phyloP scores from a whole-genome alignment of 345 rosid species.

The Eucalyptus pauciflora region DNA sequence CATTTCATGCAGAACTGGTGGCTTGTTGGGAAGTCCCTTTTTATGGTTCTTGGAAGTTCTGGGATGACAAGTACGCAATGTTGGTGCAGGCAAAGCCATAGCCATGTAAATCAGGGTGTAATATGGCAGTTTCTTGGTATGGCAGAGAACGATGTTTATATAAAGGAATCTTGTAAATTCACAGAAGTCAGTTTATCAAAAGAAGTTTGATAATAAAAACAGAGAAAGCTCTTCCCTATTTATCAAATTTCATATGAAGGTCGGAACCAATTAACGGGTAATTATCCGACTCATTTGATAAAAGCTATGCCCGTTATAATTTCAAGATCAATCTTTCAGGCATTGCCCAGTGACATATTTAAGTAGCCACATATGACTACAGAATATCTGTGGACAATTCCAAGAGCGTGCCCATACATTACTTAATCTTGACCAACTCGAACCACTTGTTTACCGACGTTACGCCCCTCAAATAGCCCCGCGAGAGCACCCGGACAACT shows the following conservation, averaged over 20 bases:
- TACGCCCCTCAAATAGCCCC: conserved; percentile 7
- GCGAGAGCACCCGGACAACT: not conserved
- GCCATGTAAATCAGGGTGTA: not conserved
- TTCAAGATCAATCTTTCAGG: not conserved
- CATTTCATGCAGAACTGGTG: not conserved
- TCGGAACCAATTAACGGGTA: not conserved
- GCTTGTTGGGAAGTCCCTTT: not conserved
- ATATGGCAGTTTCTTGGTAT: not conserved
- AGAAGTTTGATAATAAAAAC: not conserved
- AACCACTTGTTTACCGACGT: conserved; percentile 14
- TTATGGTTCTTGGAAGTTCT: not conserved
- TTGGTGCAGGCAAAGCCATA: not conserved
- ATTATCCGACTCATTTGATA: not conserved
- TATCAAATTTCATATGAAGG: not conserved
- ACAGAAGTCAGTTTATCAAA: not conserved
- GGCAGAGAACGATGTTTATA: not conserved
- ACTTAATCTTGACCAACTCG: conserved; percentile 1
- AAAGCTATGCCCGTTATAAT: not conserved
- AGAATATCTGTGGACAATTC: not conserved
- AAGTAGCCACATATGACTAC: not conserved
- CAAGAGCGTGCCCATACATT: not conserved
- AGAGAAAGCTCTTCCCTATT: not conserved
- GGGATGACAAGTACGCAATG: not conserved
- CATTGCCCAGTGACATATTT: not conserved
- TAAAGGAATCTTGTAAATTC: not conserved